phyloP scores from a whole-genome alignment of 441 rosid species.

The Bocquillonia castaneifolia region DNA sequence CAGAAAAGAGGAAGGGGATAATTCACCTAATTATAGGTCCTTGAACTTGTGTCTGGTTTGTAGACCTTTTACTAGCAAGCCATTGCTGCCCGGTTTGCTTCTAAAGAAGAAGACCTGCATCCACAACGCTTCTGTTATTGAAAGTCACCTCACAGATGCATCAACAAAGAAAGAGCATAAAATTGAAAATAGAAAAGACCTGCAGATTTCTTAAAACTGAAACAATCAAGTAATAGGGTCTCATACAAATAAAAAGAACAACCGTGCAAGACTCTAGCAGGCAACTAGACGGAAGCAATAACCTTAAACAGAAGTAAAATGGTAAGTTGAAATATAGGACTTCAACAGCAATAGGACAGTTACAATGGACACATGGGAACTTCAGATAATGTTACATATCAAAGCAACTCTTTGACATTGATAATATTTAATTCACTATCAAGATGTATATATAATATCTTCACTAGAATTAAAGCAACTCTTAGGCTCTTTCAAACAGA shows the following conservation, averaged over 20 bases:
- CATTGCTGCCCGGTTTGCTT: slow-evolving; percentile 74
- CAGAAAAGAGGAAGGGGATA: background rate
- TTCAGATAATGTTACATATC: background rate
- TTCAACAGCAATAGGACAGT: background rate
- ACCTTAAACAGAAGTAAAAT: background rate
- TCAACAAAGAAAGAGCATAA: slow-evolving; percentile 5
- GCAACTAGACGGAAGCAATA: background rate
- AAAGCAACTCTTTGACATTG: background rate
- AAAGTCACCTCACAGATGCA: slow-evolving; percentile 8
- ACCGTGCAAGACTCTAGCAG: background rate
- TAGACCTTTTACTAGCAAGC: slow-evolving; percentile 48
- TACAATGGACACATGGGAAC: background rate
- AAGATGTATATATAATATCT: too few species aligned
- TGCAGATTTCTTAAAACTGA: background rate
- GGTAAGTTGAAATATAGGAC: background rate
- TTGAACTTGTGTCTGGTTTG: slow-evolving; percentile 33
- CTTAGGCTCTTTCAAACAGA: too few species aligned
- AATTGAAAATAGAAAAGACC: background rate
- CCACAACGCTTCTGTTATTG: slow-evolving; percentile 12
- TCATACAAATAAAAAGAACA: background rate
- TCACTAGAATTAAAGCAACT: too few species aligned
- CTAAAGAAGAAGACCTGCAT: slow-evolving; percentile 64
- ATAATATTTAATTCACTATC: too few species aligned
- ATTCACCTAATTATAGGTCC: slow-evolving; percentile 67
- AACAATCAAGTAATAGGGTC: background rate